These are phyloP conservation scores for Aspergillus caelatus DNA, from an alignment of 2,329 filamentous ascomycete species.

Conservation along the genomic window DNA sequence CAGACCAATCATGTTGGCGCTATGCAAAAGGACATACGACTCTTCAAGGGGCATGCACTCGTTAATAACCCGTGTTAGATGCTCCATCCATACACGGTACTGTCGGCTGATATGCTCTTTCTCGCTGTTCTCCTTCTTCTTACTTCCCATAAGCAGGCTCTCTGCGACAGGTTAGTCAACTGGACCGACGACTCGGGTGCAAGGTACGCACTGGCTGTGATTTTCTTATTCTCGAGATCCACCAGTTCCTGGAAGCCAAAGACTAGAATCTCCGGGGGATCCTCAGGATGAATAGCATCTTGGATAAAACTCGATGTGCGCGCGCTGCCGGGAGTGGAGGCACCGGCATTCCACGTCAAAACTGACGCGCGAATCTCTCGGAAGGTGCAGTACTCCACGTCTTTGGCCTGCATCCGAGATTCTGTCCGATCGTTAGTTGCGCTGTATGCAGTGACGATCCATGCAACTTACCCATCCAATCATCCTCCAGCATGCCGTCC, in stretches of 20 bases:
- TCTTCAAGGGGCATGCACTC: slow-evolving; percentile 77
- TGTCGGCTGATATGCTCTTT: slow-evolving; percentile 94
- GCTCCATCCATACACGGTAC: slow-evolving; percentile 95
- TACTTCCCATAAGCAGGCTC: slow-evolving; percentile 76
- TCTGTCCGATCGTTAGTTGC: slow-evolving; percentile 53
- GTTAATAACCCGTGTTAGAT: slow-evolving; percentile 78
- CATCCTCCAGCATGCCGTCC: slow-evolving; percentile 91
- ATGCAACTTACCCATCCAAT: slow-evolving; percentile 71
- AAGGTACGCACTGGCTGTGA: slow-evolving; percentile 74
- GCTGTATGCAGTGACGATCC: slow-evolving; percentile 7
- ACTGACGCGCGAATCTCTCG: slow-evolving; percentile 77
- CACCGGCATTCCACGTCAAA: slow-evolving; percentile 96
- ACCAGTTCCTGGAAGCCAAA: slow-evolving; percentile 99
- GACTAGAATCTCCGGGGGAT: slow-evolving; percentile 83
- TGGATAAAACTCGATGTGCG: slow-evolving; percentile 79
- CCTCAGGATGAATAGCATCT: slow-evolving; percentile 73
- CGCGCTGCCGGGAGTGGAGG: slow-evolving; percentile 85
- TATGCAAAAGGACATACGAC: slow-evolving; percentile 83
- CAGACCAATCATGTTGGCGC: slow-evolving; percentile 84
- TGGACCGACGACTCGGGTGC: not conserved
- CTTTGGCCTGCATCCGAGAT: slow-evolving; percentile 79
- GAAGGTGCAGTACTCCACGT: slow-evolving; percentile 83
- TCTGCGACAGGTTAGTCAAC: slow-evolving; percentile 51
- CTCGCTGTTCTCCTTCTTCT: slow-evolving; percentile 77
- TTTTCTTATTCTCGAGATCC: slow-evolving; percentile 94